These are phyloP conservation scores for Bjerkandera adusta DNA, from an alignment of 1,284 basidiomycete genomes.

Conservation along the genomic window DNA sequence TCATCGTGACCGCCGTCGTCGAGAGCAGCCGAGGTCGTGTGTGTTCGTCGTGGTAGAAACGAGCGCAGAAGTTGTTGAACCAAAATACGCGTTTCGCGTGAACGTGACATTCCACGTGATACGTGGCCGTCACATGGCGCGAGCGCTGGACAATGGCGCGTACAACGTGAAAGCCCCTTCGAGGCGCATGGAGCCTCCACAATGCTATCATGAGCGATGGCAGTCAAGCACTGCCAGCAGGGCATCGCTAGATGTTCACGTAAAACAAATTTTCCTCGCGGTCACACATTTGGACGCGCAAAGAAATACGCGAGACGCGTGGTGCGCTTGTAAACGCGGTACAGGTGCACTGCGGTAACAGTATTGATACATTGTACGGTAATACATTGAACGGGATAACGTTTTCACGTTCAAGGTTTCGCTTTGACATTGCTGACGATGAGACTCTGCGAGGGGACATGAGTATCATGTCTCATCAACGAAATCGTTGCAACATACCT, in stretches of 20 bases:
- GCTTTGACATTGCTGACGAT: conserved; percentile 80
- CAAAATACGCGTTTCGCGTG: not conserved
- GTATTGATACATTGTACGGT: no score
- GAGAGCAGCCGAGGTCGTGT: not conserved
- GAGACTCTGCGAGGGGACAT: conserved; percentile 48
- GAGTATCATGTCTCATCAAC: conserved; percentile 1
- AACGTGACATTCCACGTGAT: conserved; percentile 6
- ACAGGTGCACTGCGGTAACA: no score
- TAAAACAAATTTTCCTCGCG: conserved; percentile 1
- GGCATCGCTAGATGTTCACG: no score
- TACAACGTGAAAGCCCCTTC: no score
- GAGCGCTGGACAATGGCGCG: no score
- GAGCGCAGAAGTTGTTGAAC: not conserved
- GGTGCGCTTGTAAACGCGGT: not conserved
- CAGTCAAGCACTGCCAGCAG: no score
- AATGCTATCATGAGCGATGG: no score
- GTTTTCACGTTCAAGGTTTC: conserved; percentile 39
- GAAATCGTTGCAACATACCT: conserved; percentile 44
- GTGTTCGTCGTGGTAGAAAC: not conserved
- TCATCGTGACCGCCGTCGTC: conserved; percentile 31
- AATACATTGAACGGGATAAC: not conserved
- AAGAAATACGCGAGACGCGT: not conserved
- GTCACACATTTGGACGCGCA: not conserved
- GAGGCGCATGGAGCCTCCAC: no score
- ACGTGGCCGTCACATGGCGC: conserved; percentile 3